phyloP scores from a whole-genome alignment of 1,284 basidiomycete genomes.

The Melanopsichium pennsylvanicum region DNA sequence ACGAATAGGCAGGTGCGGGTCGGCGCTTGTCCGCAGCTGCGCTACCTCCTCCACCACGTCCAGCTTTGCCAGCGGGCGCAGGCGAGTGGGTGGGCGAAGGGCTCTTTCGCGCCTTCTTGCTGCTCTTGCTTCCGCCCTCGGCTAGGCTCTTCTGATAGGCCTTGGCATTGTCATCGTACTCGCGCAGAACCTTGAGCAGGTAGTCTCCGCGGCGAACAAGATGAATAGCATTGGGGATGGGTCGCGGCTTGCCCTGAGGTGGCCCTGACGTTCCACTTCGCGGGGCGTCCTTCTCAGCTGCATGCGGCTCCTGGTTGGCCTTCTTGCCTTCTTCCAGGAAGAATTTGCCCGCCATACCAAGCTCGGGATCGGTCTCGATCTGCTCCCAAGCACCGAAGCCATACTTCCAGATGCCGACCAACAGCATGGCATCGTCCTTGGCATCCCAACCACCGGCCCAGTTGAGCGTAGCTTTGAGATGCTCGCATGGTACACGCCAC shows the following conservation, averaged over 20 bases:
- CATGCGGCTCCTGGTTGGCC: conserved; percentile 39
- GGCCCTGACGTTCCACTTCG: conserved; percentile 38
- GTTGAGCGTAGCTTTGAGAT: conserved; percentile 89
- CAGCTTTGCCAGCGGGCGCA: conserved; percentile 37
- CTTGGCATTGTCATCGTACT: conserved; percentile 70
- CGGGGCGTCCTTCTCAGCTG: conserved; percentile 37
- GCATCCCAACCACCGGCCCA: conserved; percentile 97
- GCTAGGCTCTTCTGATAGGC: conserved; percentile 39
- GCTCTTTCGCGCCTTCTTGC: conserved; percentile 39
- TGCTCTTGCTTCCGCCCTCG: conserved; percentile 25
- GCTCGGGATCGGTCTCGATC: conserved; percentile 85
- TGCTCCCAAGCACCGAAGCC: conserved; percentile 98
- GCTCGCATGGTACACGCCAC: conserved; percentile 89
- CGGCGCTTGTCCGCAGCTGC: conserved; percentile 39
- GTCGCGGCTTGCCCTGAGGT: conserved; percentile 52
- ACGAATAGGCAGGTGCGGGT: conserved; percentile 41
- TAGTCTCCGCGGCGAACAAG: conserved; percentile 96
- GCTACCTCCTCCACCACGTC: conserved; percentile 11
- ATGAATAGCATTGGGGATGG: conserved; percentile 72
- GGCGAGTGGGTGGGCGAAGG: conserved; percentile 41
- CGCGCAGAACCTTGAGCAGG: conserved; percentile 84
- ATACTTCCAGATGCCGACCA: conserved; percentile 90
- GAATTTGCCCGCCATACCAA: conserved; percentile 88
- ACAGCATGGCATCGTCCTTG: conserved; percentile 89
- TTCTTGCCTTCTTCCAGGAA: conserved; percentile 93